A percentile compares a stretch with the other conserved stretches of the same genome.
phyloP scores from a whole-genome alignment of 768 basidiomycete genomes.

The Plicaturopsis crispa region DNA sequence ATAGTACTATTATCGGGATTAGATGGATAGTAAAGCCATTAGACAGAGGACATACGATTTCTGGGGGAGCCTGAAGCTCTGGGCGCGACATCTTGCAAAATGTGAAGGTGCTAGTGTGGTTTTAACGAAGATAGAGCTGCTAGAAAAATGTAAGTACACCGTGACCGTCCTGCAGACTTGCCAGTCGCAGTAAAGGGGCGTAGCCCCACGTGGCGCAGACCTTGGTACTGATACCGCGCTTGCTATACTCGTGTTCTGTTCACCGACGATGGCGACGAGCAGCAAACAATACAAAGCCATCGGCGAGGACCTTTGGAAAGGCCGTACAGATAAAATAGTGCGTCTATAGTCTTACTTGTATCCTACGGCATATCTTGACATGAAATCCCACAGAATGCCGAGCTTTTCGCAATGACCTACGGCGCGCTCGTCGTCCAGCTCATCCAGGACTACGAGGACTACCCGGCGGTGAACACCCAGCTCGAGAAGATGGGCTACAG shows the following conservation, averaged over 20 bases:
- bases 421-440: conserved; percentile 97
- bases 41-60: conserved; percentile 57
- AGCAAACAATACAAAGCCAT: conserved; percentile 83
- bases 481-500: conserved; percentile 99
- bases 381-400: conserved; percentile 71
- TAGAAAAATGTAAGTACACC: too few relatives aligned
- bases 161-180: too few relatives aligned
- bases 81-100: conserved; percentile 66
- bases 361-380: conserved; percentile 11
- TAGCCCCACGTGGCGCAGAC: too few relatives aligned
- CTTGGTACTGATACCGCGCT: too few relatives aligned
- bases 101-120: neutral
- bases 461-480: conserved; percentile 90
- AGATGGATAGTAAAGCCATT: neutral
- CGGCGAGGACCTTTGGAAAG: conserved; percentile 96
- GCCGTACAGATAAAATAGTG: conserved; percentile 91
- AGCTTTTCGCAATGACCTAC: conserved; percentile 94
- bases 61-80: conserved; percentile 82
- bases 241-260: too few relatives aligned
- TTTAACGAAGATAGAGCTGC: too few relatives aligned
- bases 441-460: conserved; percentile 99
- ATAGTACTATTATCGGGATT: conserved; percentile 65
- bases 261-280: conserved; percentile 50
- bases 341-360: conserved; percentile 18
- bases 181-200: too few relatives aligned